Percentiles rank a stretch among this genome's conserved stretches.
Conservation (phyloP, 495 filamentous ascomycete genomes). For the Aspergillus carlsbadensis region DNA sequence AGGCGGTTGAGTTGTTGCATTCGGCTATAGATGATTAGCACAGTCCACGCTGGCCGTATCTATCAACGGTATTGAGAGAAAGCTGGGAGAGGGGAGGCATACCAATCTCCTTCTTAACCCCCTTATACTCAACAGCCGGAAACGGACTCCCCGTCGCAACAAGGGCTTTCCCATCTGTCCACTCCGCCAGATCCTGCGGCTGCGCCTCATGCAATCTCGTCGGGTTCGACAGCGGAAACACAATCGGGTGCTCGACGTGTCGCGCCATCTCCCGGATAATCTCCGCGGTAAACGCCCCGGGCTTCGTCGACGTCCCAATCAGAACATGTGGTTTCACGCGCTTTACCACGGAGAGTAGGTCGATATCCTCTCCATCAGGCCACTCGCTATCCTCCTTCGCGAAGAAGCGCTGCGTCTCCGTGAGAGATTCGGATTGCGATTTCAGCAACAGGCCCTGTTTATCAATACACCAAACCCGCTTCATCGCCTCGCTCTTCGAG, state of each 20-base stretch:
- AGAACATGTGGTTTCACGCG: slow-evolving; percentile 77
- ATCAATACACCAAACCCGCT: slow-evolving; percentile 87
- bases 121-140: slow-evolving; percentile 67
- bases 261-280: slow-evolving; percentile 77
- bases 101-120: slow-evolving; percentile 63
- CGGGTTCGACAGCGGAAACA: slow-evolving; percentile 85
- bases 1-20: slow-evolving; percentile 88
- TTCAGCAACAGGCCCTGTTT: slow-evolving; percentile 75
- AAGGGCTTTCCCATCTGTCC: slow-evolving; percentile 77
- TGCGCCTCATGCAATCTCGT: slow-evolving; percentile 81
- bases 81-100: slow-evolving; percentile 13
- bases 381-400: slow-evolving; percentile 67
- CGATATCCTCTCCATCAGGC: slow-evolving; percentile 49
- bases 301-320: slow-evolving; percentile 80
- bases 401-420: slow-evolving; percentile 63
- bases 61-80: not conserved
- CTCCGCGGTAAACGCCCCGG: slow-evolving; percentile 74
- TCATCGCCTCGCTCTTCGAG: slow-evolving; percentile 69
- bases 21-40: slow-evolving; percentile 56
- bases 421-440: slow-evolving; percentile 58
- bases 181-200: slow-evolving; percentile 72
- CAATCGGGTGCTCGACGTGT: slow-evolving; percentile 72
- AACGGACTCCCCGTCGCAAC: slow-evolving; percentile 87
- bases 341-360: slow-evolving; percentile 66
- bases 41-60: slow-evolving; percentile 1